phyloP scores from a whole-genome alignment of 306 rosid species.

The Calophaca sinica region DNA sequence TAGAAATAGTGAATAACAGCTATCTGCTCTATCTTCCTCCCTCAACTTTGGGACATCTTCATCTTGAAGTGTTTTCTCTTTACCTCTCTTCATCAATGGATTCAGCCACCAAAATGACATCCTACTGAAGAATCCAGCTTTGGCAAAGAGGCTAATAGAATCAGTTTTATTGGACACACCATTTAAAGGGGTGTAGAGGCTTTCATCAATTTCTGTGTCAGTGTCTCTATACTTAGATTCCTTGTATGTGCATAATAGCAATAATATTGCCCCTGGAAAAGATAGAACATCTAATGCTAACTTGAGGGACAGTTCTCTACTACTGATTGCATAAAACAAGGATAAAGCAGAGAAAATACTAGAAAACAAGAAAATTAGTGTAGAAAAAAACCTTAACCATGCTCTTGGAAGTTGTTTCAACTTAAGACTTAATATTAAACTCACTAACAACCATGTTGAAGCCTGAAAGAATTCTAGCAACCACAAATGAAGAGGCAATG shows the following conservation, averaged over 20 bases:
- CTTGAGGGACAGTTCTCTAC: conserved; percentile 51
- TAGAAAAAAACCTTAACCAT: conserved; percentile 53
- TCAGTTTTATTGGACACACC: conserved; percentile 53
- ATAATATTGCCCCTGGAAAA: conserved; percentile 66
- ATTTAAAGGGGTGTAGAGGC: conserved; percentile 71
- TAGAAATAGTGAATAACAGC: conserved; percentile 64
- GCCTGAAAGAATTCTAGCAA: conserved; percentile 66
- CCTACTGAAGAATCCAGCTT: conserved; percentile 69
- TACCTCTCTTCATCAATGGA: conserved; percentile 79
- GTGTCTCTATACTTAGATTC: conserved; percentile 37
- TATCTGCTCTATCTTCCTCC: conserved; percentile 73
- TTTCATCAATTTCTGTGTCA: conserved; percentile 50
- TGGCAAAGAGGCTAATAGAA: conserved; percentile 51
- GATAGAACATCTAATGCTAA: conserved; percentile 65
- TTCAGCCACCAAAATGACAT: conserved; percentile 87
- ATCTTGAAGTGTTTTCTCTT: conserved; percentile 65
- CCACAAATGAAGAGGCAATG: conserved; percentile 74
- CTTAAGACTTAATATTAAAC: conserved; percentile 58
- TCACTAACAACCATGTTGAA: conserved; percentile 69
- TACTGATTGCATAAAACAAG: conserved; percentile 49
- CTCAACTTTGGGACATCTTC: conserved; percentile 75
- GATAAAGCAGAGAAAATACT: conserved; percentile 56
- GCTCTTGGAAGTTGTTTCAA: conserved; percentile 56
- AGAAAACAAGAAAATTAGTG: conserved; percentile 58
- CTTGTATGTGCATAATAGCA: conserved; percentile 62